Base-by-base conservation (phyloP, 306 rosid species). In the Senna siamea region DNA sequence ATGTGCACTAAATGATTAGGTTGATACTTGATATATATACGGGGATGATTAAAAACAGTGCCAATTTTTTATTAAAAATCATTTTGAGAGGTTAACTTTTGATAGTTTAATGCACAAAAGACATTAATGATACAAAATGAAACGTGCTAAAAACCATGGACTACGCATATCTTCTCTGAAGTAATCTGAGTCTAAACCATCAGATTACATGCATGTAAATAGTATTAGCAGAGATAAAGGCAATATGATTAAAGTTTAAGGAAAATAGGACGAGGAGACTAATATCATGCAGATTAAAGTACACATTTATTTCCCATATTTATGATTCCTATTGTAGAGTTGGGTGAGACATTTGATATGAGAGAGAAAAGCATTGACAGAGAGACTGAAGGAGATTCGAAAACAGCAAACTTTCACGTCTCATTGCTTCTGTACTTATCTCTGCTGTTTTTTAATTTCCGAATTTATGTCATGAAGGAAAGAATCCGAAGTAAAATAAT, bases 321-420 rank as follows among this genome's bases (percentile, higher is more conserved):
- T 73, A 81, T 85, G 84, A 76, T 70, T 80, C 67, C 53, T 59
- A 74, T 71, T 53, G 78, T 74, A 82, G 44, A 79, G 91, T 86
- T 81, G 88, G 87, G 75, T 74, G 70, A 74, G 78, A 55, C 81
- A 78, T 82, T 80, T 77, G 85, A 66, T 78, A 57, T 66, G 88
- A 77, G 83, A 76, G 89, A 83, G 85, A 79, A 63, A 72, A 34
- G 55, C 8, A 40, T 53, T 57, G 76, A 8, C 55, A 56, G 53
- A 32, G 12, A 74, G 64, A 53, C n/a, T n/a, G 70, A 53, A 48
- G 43, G 62, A 74, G 76, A 86, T 72, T 72, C 82, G 73, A 70
- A 77, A 81, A 82, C 84, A 85, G 82, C 68, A 75, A 76, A 83
- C 73, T 70, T 75, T 75, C 73, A 73, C 60, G 85, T 80, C 89